A percentile compares a stretch with the other conserved stretches of the same genome.
phyloP scores from a whole-genome alignment of 2,329 filamentous ascomycete genomes.

The Bipolaris bicolor region DNA sequence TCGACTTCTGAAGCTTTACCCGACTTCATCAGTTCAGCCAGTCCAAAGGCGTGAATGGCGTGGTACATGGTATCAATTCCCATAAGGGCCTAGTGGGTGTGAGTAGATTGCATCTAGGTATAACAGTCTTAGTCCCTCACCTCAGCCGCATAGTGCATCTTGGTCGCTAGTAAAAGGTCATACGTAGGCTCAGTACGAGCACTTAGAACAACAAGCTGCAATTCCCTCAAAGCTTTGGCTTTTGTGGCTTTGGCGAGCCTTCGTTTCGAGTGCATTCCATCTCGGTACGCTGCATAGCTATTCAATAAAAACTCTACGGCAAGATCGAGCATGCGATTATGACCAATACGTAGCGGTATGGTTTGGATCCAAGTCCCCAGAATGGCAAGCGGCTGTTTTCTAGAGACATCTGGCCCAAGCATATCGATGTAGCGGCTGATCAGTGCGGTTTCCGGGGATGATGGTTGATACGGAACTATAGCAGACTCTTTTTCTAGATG shows the following conservation, averaged over 20 bases:
- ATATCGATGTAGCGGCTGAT: conserved; percentile 32
- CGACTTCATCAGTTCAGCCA: conserved; percentile 35
- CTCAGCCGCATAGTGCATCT: conserved; percentile 40
- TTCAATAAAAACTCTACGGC: conserved; percentile 36
- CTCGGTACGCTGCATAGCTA: conserved; percentile 28
- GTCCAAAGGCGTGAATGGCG: conserved; percentile 36
- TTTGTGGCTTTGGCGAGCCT: conserved; percentile 28
- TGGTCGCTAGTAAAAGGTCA: conserved; percentile 36
- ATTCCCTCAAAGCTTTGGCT: conserved; percentile 32
- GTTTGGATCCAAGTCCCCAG: conserved; percentile 38
- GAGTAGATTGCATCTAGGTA: not conserved
- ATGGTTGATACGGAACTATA: conserved; percentile 14
- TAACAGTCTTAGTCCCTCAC: conserved; percentile 9
- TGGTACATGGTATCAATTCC: conserved; percentile 36
- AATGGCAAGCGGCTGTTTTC: conserved; percentile 30
- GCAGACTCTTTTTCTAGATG: conserved; percentile 17
- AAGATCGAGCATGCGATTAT: conserved; percentile 33
- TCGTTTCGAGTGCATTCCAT: conserved; percentile 30
- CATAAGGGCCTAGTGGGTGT: conserved; percentile 28
- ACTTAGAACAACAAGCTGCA: conserved; percentile 29
- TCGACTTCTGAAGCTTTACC: conserved; percentile 30
- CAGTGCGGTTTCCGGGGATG: conserved; percentile 27
- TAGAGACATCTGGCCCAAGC: conserved; percentile 22
- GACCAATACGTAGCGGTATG: conserved; percentile 37
- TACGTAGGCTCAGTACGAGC: conserved; percentile 24